Evolutionary conservation across 192 early-diverging fungal species (phyloP).

Genomic region (Coemansia sp.): DNA sequence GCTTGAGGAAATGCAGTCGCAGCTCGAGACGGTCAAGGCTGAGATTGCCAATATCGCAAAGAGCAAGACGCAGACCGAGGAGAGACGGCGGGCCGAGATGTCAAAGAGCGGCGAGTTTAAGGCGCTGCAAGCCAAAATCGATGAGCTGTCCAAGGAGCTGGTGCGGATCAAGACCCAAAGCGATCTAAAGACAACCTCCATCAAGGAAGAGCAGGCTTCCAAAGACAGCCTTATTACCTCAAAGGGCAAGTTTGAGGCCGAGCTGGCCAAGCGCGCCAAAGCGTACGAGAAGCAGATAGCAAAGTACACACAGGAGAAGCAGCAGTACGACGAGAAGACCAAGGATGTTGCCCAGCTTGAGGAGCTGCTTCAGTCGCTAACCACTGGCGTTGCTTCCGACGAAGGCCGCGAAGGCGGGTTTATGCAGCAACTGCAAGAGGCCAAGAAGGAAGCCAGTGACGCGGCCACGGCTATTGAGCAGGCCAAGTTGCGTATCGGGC

Average conservation of each 20-base stretch:
- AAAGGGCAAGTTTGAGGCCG: constrained; percentile 27
- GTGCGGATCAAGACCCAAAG: constrained; percentile 80
- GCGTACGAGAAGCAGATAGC: constrained; percentile 20
- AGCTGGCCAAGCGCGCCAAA: constrained; percentile 27
- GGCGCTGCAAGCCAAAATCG: constrained; percentile 66
- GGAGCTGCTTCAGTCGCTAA: constrained; percentile 86
- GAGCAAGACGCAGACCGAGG: constrained; percentile 52
- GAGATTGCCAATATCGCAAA: constrained; percentile 65
- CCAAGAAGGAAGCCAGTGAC: constrained; percentile 59
- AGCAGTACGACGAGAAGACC: constrained; percentile 42
- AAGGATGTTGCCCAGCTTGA: constrained; percentile 54
- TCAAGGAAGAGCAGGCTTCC: constrained; percentile 66
- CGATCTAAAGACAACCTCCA: constrained; percentile 71
- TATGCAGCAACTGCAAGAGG: constrained; percentile 89
- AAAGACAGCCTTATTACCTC: constrained; percentile 26
- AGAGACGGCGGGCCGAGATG: constrained; percentile 53
- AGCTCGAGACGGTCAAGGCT: constrained; percentile 54
- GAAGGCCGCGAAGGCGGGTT: constrained; percentile 95
- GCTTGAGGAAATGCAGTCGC: constrained; percentile 35
- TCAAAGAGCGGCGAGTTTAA: constrained; percentile 61
- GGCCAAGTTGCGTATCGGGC: constrained; percentile 70
- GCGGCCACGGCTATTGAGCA: constrained; percentile 74
- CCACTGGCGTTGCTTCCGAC: constrained; percentile 84
- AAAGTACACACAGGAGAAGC: constrained; percentile 38
- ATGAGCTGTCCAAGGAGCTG: constrained; percentile 73